Evolutionary conservation across 805 yeast species (phyloP).

Genomic region (Metschnikowia chrysomelidarum): DNA sequence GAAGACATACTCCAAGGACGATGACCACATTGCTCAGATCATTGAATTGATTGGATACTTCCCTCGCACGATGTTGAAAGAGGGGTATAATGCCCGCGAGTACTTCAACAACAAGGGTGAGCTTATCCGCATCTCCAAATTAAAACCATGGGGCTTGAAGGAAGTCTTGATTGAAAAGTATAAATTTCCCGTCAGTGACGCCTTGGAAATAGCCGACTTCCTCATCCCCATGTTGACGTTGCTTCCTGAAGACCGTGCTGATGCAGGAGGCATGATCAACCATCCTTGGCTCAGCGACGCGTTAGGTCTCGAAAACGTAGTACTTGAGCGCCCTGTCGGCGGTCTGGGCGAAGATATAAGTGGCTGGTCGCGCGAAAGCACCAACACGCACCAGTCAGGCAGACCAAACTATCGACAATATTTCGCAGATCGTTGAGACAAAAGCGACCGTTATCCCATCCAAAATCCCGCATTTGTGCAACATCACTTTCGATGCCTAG

Average conservation of each 20-base stretch:
- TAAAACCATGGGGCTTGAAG: slow-evolving; percentile 51
- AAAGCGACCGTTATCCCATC: no score
- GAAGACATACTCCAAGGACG: slow-evolving; percentile 47
- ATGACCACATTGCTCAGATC: slow-evolving; percentile 63
- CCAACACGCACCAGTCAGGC: slow-evolving; percentile 10
- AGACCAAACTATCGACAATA: slow-evolving; percentile 15
- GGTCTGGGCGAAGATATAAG: slow-evolving; percentile 84
- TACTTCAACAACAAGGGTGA: slow-evolving; percentile 23
- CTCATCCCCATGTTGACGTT: slow-evolving; percentile 77
- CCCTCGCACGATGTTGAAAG: slow-evolving; percentile 40
- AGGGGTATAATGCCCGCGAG: slow-evolving; percentile 28
- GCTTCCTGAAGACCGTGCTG: slow-evolving; percentile 81
- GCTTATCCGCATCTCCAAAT: slow-evolving; percentile 45
- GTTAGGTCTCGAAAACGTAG: slow-evolving; percentile 66
- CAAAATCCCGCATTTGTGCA: no score
- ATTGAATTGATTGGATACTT: slow-evolving; percentile 51
- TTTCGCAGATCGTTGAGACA: slow-evolving; percentile 5
- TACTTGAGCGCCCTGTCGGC: slow-evolving; percentile 70
- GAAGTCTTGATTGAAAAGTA: slow-evolving; percentile 51
- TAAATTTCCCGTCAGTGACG: slow-evolving; percentile 56
- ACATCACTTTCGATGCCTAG: no score
- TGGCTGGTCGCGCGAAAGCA: slow-evolving; percentile 82
- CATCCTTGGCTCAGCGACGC: slow-evolving; percentile 86
- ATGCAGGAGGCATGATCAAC: slow-evolving; percentile 93
- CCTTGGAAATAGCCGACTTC: slow-evolving; percentile 72